Evolutionary conservation across 805 yeast genomes (phyloP).

Genomic region (Ogataea henricii): DNA sequence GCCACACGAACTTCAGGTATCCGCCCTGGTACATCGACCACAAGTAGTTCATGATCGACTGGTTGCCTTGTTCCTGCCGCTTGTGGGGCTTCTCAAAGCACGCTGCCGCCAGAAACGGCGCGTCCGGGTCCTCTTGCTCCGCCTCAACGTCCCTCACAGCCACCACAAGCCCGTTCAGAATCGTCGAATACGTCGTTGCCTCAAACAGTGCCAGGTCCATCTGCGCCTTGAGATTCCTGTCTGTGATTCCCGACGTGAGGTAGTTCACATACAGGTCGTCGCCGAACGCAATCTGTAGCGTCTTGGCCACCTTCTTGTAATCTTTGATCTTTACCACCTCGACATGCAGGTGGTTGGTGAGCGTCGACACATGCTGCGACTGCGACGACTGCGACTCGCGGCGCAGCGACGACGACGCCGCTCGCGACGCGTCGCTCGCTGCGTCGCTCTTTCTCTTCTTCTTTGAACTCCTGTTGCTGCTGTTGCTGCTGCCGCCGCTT

Average conservation of each 20-base stretch:
- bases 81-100: constrained; percentile 44
- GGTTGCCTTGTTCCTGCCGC: constrained; percentile 17
- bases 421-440: neutral
- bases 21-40: constrained; percentile 39
- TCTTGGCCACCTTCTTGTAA: constrained; percentile 56
- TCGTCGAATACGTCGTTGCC: constrained; percentile 51
- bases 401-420: neutral
- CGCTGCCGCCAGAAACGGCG: constrained; percentile 56
- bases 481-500: too few relatives aligned
- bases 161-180: constrained; percentile 51
- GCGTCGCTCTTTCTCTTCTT: constrained; percentile 3
- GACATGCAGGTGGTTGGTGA: constrained; percentile 20
- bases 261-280: constrained; percentile 57
- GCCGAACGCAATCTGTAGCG: constrained; percentile 53
- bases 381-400: neutral
- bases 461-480: constrained; percentile 9
- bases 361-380: neutral
- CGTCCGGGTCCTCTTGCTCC: constrained; percentile 39
- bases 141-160: constrained; percentile 51
- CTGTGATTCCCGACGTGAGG: constrained; percentile 44
- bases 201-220: constrained; percentile 55
- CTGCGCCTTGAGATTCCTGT: constrained; percentile 39
- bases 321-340: constrained; percentile 41
- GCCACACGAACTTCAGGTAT: constrained; percentile 36
- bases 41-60: constrained; percentile 35